These are phyloP conservation scores for Anacardium occidentale DNA, from an alignment of 345 rosid species.

Conservation along the genomic window DNA sequence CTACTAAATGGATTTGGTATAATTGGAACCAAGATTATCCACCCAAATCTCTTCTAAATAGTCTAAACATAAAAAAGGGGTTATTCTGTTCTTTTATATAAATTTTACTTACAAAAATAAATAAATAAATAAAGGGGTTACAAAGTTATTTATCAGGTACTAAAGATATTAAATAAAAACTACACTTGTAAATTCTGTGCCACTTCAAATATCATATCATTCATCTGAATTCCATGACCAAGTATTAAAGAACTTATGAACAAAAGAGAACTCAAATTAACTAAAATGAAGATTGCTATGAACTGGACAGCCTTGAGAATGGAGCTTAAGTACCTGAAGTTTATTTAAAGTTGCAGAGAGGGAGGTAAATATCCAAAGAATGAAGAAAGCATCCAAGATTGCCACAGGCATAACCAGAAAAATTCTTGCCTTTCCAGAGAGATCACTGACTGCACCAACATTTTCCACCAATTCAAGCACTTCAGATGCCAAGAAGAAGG, in stretches of 20 bases:
- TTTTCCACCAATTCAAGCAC: constrained; percentile 88
- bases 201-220: background rate
- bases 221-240: no score
- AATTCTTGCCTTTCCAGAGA: constrained; percentile 86
- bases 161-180: background rate
- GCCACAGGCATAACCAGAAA: constrained; percentile 86
- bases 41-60: background rate
- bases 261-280: background rate
- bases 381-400: constrained; percentile 89
- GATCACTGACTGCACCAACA: constrained; percentile 85
- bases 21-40: background rate
- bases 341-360: constrained; percentile 87
- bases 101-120: no score
- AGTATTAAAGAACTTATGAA: background rate
- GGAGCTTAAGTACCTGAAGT: constrained; percentile 65
- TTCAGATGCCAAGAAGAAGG: constrained; percentile 88
- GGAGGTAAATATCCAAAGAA: constrained; percentile 90
- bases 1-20: background rate
- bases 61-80: background rate
- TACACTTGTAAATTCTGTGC: background rate
- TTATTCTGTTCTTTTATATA: no score
- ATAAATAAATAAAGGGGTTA: background rate
- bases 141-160: background rate
- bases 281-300: background rate
- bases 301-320: constrained; percentile 11